Percentiles rank a stretch among this genome's conserved stretches.
These are phyloP conservation scores for Pseudisothecium myosuroides DNA, from an alignment of 225 moss, liverwort and hornwort species.

Conservation along the genomic window DNA sequence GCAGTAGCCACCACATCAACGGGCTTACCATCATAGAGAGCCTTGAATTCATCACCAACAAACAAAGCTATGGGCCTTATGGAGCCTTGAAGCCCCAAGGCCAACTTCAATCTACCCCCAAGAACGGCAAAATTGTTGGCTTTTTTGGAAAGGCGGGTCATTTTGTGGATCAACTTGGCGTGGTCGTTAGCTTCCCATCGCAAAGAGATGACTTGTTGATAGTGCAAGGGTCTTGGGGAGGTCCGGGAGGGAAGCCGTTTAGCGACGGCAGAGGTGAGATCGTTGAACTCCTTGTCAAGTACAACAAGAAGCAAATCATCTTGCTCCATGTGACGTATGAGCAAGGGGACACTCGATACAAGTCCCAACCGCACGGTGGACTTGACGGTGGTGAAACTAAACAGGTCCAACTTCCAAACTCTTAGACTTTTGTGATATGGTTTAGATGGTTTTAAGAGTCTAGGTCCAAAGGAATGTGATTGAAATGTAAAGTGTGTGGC, in stretches of 20 bases:
- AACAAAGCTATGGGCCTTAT: background rate
- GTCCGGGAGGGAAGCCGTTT: background rate
- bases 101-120: background rate
- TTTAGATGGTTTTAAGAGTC: background rate
- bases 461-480: background rate
- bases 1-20: background rate
- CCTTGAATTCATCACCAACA: background rate
- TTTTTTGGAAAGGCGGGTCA: background rate
- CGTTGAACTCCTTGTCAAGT: background rate
- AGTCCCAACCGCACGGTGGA: background rate
- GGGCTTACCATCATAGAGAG: background rate
- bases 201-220: background rate
- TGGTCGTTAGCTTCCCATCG: background rate
- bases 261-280: background rate
- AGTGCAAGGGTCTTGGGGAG: background rate
- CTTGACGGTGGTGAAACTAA: background rate
- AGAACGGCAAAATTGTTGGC: background rate
- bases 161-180: background rate
- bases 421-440: background rate
- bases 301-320: background rate
- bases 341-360: background rate
- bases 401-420: background rate
- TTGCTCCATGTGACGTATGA: background rate
- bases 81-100: background rate
- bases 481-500: background rate